These are phyloP conservation scores for Zanthoxylum bungeanum DNA, from an alignment of 345 rosid species.

Conservation along the genomic window DNA sequence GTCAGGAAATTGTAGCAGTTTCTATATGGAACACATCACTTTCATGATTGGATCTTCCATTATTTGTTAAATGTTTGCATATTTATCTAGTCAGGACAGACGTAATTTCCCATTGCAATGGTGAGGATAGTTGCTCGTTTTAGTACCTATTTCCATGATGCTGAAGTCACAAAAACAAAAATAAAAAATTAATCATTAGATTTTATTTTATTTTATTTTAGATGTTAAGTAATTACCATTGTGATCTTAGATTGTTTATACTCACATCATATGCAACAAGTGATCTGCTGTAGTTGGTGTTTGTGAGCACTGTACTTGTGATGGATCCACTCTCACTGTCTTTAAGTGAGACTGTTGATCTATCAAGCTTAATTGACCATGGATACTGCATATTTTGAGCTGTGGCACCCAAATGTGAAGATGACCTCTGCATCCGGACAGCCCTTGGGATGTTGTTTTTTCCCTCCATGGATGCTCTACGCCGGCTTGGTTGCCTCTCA, in stretches of 20 bases:
- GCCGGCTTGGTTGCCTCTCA: conserved; percentile 67
- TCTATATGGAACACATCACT: neutral
- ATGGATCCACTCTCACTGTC: conserved; percentile 90
- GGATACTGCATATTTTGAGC: conserved; percentile 60
- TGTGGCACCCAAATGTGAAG: conserved; percentile 64
- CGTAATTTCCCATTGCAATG: neutral
- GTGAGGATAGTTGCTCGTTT: conserved; percentile 1
- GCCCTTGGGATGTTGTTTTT: conserved; percentile 66
- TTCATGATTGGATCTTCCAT: conserved; percentile 6
- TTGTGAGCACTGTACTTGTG: conserved; percentile 68
- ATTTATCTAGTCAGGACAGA: neutral
- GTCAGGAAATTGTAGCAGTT: conserved; percentile 1
- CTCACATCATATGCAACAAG: conserved; percentile 45
- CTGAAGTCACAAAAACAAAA: conserved; percentile 23
- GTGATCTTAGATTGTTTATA: conserved; percentile 8
- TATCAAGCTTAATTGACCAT: conserved; percentile 80
- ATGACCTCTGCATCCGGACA: conserved; percentile 83
- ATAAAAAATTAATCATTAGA: neutral
- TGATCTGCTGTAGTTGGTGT: conserved; percentile 65
- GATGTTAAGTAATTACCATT: neutral
- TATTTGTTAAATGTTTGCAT: neutral
- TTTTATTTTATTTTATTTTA: neutral
- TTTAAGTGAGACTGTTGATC: conserved; percentile 62
- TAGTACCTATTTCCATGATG: conserved; percentile 27
- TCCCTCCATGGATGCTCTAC: conserved; percentile 69